Percentiles rank a stretch among this genome's conserved stretches.
These are phyloP conservation scores for Serendipita sp. DNA, from an alignment of 768 basidiomycete species.

Conservation along the genomic window DNA sequence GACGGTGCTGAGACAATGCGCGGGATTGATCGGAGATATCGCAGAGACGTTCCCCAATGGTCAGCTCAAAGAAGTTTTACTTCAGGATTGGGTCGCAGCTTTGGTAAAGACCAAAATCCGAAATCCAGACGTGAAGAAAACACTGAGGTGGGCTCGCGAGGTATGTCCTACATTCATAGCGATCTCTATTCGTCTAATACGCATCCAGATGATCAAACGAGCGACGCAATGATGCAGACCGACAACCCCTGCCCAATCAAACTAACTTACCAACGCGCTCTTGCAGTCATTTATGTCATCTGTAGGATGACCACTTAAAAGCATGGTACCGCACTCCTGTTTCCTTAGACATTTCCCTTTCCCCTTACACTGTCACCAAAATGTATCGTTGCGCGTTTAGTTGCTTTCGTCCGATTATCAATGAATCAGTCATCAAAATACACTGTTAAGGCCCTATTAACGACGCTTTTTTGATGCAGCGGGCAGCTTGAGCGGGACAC, in stretches of 20 bases:
- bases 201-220: background rate
- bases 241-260: background rate
- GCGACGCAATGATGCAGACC: background rate
- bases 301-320: background rate
- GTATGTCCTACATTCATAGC: constrained; percentile 24
- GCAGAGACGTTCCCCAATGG: constrained; percentile 76
- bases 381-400: background rate
- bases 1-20: constrained; percentile 50
- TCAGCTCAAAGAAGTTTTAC: constrained; percentile 62
- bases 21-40: constrained; percentile 85
- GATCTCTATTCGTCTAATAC: background rate
- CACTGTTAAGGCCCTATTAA: background rate
- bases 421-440: too few relatives aligned
- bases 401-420: background rate
- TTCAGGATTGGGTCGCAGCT: constrained; percentile 62
- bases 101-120: constrained; percentile 62
- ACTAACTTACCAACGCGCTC: background rate
- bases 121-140: constrained; percentile 67
- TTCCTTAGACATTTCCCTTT: background rate
- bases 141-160: constrained; percentile 87
- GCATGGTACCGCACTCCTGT: background rate
- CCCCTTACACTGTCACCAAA: constrained; percentile 2
- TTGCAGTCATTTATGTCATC: background rate
- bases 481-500: constrained; percentile 68
- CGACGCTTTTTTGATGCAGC: constrained; percentile 27